These are phyloP conservation scores for Cyathus striatus DNA, from an alignment of 768 basidiomycete genomes.

Conservation along the genomic window DNA sequence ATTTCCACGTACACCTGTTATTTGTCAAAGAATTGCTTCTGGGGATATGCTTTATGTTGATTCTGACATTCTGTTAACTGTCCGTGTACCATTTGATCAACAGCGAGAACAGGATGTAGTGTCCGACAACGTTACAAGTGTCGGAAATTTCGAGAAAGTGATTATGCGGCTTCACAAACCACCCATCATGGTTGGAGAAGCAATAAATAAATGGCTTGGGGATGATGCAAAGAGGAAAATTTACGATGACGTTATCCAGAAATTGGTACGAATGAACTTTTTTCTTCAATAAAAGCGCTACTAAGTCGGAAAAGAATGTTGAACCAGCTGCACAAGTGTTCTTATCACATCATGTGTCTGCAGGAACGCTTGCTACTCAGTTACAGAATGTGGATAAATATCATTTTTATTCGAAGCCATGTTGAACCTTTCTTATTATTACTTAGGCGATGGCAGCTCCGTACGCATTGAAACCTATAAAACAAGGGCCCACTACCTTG, in stretches of 20 bases:
- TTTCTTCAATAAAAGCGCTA: conserved; percentile 1
- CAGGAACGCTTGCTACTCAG: too few relatives aligned
- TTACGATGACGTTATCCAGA: conserved; percentile 38
- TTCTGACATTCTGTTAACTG: conserved; percentile 35
- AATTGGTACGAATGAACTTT: conserved; percentile 32
- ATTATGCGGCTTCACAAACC: conserved; percentile 45
- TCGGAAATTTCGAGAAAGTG: too few relatives aligned
- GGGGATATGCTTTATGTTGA: conserved; percentile 8
- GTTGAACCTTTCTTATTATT: too few relatives aligned
- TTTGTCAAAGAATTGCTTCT: conserved; percentile 35
- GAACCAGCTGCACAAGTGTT: too few relatives aligned
- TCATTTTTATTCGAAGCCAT: too few relatives aligned
- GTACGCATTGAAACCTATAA: too few relatives aligned
- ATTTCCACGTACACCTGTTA: conserved; percentile 55
- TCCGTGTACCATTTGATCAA: conserved; percentile 39
- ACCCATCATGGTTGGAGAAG: conserved; percentile 49
- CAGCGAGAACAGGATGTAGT: background rate
- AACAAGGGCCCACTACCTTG: too few relatives aligned
- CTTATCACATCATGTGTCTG: too few relatives aligned
- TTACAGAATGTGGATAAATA: too few relatives aligned
- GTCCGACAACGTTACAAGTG: background rate
- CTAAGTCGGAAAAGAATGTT: too few relatives aligned
- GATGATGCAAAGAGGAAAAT: conserved; percentile 45
- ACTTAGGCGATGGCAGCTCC: too few relatives aligned
- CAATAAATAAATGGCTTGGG: conserved; percentile 58